phyloP scores from a whole-genome alignment of 78 protist species.

The Dictyostelium capitatum region DNA sequence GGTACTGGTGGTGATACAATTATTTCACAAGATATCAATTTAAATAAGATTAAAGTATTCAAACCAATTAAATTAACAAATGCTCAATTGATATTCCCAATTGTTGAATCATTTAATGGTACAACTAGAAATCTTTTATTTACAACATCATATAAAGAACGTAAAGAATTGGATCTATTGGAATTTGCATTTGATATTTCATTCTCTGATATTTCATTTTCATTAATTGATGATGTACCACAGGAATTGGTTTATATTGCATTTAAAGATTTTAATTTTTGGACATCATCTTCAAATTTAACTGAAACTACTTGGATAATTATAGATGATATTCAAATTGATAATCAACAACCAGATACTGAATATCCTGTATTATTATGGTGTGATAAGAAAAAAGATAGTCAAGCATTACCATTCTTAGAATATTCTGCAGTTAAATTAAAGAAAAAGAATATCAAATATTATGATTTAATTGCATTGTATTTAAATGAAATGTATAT shows the following conservation, averaged over 20 bases:
- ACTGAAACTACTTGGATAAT: conserved; percentile 61
- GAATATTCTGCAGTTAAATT: conserved; percentile 69
- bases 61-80: conserved; percentile 48
- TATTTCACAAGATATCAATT: conserved; percentile 22
- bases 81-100: conserved; percentile 28
- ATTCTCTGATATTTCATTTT: conserved; percentile 35
- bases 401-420: conserved; percentile 59
- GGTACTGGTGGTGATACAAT: not conserved
- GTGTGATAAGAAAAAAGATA: conserved; percentile 68
- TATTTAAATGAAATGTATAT: conserved; percentile 70
- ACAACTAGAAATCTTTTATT: conserved; percentile 48
- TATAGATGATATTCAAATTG: conserved; percentile 74
- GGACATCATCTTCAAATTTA: conserved; percentile 47
- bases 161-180: conserved; percentile 25
- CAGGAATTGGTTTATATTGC: conserved; percentile 62
- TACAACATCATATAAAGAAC: not conserved
- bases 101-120: conserved; percentile 59
- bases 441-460: conserved; percentile 60
- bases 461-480: conserved; percentile 73
- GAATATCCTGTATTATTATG: conserved; percentile 64
- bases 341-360: conserved; percentile 77
- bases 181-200: conserved; percentile 75
- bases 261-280: conserved; percentile 24
- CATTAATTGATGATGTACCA: conserved; percentile 62
- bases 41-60: conserved; percentile 70